phyloP scores from a whole-genome alignment of 371 early-diverging fungal genomes.

The Syncephalastrum sp. region DNA sequence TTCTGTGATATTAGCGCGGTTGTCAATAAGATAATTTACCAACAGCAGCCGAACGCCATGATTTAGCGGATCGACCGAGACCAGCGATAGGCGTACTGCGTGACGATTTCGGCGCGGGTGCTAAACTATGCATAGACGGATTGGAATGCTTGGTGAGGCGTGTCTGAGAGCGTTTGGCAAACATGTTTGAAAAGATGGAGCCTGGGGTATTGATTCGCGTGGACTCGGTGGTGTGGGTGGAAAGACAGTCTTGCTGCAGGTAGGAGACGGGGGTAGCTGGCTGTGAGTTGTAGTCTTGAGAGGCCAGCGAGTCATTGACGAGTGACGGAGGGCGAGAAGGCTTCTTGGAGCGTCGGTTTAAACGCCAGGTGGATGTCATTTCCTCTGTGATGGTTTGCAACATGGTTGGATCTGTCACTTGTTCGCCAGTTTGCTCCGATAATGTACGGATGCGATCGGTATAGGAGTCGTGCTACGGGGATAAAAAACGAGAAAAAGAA shows the following conservation, averaged over 20 bases:
- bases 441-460: constrained; percentile 12
- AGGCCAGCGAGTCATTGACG: constrained; percentile 2
- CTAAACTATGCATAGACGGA: constrained; percentile 8
- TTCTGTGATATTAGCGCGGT: too few relatives aligned
- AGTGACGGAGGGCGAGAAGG: constrained; percentile 11
- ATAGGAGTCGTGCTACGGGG: constrained; percentile 17
- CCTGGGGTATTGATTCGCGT: constrained; percentile 10
- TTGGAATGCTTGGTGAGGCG: constrained; percentile 7
- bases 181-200: constrained; percentile 20
- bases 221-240: constrained; percentile 12
- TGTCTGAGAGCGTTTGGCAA: constrained; percentile 13
- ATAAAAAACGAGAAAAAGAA: constrained; percentile 5
- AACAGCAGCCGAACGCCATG: constrained; percentile 5
- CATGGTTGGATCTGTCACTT: constrained; percentile 13
- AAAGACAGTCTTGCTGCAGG: constrained; percentile 10
- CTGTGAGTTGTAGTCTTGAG: too few relatives aligned
- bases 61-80: constrained; percentile 9
- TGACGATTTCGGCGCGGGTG: constrained; percentile 17
- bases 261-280: constrained; percentile 4
- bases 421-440: constrained; percentile 3
- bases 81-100: constrained; percentile 20
- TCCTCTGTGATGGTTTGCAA: constrained; percentile 20
- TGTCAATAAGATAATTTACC: too few relatives aligned
- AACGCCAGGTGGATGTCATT: constrained; percentile 10
- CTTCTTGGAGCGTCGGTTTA: constrained; percentile 2